Evolutionary conservation across 768 basidiomycete species (phyloP).

Genomic region (Lepiota subincarnata): DNA sequence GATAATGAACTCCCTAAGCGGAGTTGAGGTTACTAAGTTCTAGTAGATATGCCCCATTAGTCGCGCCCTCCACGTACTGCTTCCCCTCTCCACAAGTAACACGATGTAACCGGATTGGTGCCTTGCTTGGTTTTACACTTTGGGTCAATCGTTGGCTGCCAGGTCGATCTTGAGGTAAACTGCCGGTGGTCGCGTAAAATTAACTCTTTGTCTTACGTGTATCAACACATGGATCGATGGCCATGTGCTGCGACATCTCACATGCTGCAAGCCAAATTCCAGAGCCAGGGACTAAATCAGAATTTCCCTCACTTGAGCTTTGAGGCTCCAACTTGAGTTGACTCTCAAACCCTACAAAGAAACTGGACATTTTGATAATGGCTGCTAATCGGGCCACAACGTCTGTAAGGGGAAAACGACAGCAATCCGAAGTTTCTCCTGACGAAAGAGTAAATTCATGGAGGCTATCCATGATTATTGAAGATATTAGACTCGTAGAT

Average conservation of each 20-base stretch:
- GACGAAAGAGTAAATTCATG: not conserved
- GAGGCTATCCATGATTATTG: slow-evolving; percentile 5
- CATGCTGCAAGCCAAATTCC: too few relatives aligned
- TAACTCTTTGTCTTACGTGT: not conserved
- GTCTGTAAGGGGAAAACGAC: slow-evolving; percentile 23
- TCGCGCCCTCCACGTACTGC: too few relatives aligned
- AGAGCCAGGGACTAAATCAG: not conserved
- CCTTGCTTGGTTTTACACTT: too few relatives aligned
- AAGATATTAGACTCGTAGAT: too few relatives aligned
- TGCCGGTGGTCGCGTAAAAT: not conserved
- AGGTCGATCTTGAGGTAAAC: too few relatives aligned
- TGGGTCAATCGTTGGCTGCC: too few relatives aligned
- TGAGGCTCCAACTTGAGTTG: not conserved
- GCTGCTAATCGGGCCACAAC: not conserved
- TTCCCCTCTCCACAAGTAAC: too few relatives aligned
- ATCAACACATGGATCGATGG: slow-evolving; percentile 2
- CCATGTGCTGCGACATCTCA: slow-evolving; percentile 1
- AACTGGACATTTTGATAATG: not conserved
- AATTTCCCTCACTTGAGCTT: not conserved
- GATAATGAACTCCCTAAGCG: not conserved
- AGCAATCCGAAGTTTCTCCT: slow-evolving; percentile 28
- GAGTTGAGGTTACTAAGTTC: not conserved
- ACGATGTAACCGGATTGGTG: too few relatives aligned
- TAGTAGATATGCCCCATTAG: too few relatives aligned
- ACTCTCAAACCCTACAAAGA: not conserved